Conservation (phyloP, 345 rosid genomes). For the Raphanus sativus region DNA sequence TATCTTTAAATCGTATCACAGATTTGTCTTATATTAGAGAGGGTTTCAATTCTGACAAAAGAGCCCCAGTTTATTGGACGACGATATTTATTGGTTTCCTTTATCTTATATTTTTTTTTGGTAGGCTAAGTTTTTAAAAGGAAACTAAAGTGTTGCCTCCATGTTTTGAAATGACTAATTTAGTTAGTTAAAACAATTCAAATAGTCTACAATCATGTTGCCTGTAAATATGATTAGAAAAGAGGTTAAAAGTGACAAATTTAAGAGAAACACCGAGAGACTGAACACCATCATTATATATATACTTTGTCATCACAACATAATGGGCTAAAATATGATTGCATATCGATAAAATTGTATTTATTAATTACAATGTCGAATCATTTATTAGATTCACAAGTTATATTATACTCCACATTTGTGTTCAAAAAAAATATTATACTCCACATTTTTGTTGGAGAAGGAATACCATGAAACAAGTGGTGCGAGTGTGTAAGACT, state of each 20-base stretch:
- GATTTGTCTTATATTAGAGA: constrained; percentile 14
- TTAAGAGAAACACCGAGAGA: neutral
- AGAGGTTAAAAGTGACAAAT: neutral
- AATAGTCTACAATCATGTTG: neutral
- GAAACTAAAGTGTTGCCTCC: neutral
- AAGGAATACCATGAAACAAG: constrained; percentile 29
- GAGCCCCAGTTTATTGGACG: neutral
- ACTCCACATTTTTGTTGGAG: neutral
- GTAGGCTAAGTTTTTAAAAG: neutral
- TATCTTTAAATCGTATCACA: constrained; percentile 47
- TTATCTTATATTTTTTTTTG: neutral
- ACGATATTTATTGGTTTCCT: neutral
- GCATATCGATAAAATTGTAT: neutral
- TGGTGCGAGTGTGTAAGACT: constrained; percentile 38
- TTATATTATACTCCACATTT: neutral
- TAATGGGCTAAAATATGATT: neutral
- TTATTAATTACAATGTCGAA: neutral
- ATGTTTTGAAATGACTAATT: neutral
- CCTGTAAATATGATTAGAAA: neutral
- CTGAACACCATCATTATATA: neutral
- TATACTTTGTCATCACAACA: neutral
- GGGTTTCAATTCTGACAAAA: neutral
- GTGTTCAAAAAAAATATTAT: too few species aligned
- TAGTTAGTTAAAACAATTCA: neutral
- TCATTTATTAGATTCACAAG: neutral